Evolutionary conservation across 306 rosid genomes (phyloP), one percentile per base, ranked within the genome.

Genomic region (Arachis stenosperma): DNA sequence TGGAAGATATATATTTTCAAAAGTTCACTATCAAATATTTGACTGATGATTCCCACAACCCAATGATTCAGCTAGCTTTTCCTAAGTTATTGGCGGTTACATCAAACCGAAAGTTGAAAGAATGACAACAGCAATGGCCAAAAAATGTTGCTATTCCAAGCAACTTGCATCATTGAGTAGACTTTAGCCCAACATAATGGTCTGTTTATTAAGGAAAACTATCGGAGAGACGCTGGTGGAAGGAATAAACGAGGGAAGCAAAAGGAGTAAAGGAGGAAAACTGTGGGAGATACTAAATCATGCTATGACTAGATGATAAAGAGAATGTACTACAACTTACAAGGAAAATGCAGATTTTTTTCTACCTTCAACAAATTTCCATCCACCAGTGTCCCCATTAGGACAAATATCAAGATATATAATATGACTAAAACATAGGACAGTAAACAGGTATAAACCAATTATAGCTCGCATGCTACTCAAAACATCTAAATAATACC

Each of bases 1-100:
- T 70, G 71, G 71, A 41, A 65, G 60, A 74, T 33, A 61, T 9
- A 60, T 62, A 65, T 39, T 6, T 77, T 77, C 79, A 88, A 58
- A 75, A 75, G 50, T 33, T 66, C 44, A 62, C 71, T 56, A 69
- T 77, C 40, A 71, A 41, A 79, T 40, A 81, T 50, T 54, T 58
- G 57, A 36, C 69, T 46, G 80, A 58, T 52, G 71, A 41, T 62
- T 73, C 7, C 46, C 57, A 58, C 78, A 42, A 56, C 12, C 69
- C 48, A 42, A 44, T 8, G 53, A 39, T 48, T 73, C 5, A n/a
- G 17, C 17, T 61, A 70, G 47, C 30, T 61, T 50, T 47, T 56
- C 15, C 57, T 39, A 59, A 71, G 13, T 36, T 5, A 11, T 57
- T 64, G 36, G 15, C 33, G 11, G 6, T 10, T 9, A 22, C 9